Conservation (phyloP, 179 eudicot genomes). For the Carnegiea gigantea region DNA sequence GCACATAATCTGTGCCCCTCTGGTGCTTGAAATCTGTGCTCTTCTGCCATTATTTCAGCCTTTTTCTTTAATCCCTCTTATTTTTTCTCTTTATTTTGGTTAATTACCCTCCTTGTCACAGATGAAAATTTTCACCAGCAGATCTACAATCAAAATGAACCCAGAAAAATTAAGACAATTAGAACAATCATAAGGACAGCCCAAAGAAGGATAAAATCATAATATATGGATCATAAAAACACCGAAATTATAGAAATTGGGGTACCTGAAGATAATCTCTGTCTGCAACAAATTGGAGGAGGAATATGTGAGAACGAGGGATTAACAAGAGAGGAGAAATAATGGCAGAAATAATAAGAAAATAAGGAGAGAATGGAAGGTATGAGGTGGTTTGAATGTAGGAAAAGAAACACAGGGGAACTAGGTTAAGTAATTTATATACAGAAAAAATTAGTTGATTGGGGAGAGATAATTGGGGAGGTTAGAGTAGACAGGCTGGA, state of each 20-base stretch:
- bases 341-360: conserved; percentile 25
- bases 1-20: conserved; percentile 52
- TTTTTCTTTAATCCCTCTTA: not conserved
- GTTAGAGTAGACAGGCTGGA: conserved; percentile 19
- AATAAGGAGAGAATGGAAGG: conserved; percentile 26
- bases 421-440: not conserved
- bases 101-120: not conserved
- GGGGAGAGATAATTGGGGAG: not conserved
- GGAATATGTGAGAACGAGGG: conserved; percentile 4
- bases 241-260: not conserved
- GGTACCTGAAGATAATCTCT: conserved; percentile 1
- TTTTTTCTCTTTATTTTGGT: not conserved
- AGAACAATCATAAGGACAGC: not conserved
- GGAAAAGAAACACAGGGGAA: not conserved
- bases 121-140: not conserved
- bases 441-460: not conserved
- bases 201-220: not conserved
- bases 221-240: not conserved
- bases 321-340: conserved; percentile 23
- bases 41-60: conserved; percentile 42
- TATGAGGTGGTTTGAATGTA: conserved; percentile 32
- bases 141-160: conserved; percentile 13
- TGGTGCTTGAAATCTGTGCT: conserved; percentile 39
- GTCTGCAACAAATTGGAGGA: conserved; percentile 12
- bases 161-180: not conserved